Percentiles rank a stretch among this genome's conserved stretches.
Conservation (phyloP, 2,329 filamentous ascomycete species). For the Ceratocystis huliohia region DNA sequence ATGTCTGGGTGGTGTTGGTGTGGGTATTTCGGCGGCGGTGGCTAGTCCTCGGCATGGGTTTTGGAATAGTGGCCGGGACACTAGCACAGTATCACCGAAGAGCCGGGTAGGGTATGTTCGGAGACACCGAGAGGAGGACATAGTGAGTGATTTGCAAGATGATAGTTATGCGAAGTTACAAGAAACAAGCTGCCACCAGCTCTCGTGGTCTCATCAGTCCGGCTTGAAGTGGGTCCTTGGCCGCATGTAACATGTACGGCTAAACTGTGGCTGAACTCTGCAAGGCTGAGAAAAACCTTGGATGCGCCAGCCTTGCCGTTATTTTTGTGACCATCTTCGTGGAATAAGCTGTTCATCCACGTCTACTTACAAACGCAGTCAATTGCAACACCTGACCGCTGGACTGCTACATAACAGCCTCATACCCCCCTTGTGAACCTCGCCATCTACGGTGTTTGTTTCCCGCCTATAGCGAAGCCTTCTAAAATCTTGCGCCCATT, state of each 20-base stretch:
- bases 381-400: neutral
- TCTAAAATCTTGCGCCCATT: neutral
- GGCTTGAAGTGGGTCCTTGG: neutral
- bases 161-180: neutral
- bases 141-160: neutral
- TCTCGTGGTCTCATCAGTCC: neutral
- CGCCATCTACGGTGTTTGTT: neutral
- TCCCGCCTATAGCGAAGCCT: neutral
- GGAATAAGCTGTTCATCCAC: neutral
- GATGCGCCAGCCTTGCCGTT: neutral
- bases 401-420: too few species aligned
- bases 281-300: neutral
- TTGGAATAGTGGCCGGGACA: neutral
- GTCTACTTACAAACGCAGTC: too few species aligned
- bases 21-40: slow-evolving; percentile 23
- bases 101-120: neutral
- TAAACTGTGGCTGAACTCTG: neutral
- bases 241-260: neutral
- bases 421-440: too few species aligned
- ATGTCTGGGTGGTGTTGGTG: slow-evolving; percentile 28
- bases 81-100: neutral
- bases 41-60: slow-evolving; percentile 5
- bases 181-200: too few species aligned
- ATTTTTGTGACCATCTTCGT: neutral
- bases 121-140: slow-evolving; percentile 1